A percentile compares a stretch with the other conserved stretches of the same genome.
Evolutionary conservation across 345 rosid genomes (phyloP).

Genomic region (Streptanthus diversifolius): DNA sequence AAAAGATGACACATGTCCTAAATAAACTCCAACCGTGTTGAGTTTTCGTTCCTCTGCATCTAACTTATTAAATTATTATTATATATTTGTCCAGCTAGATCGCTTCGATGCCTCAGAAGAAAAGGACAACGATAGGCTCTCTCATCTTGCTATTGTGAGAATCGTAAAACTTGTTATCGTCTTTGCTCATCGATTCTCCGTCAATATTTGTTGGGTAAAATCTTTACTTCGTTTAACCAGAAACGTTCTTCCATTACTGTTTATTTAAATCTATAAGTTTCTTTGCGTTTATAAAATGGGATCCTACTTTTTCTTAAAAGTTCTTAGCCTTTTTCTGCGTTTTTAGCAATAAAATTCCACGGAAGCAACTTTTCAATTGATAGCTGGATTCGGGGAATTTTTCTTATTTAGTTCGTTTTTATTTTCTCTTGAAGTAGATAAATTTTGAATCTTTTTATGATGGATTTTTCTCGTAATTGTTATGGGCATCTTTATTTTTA

Average conservation of each 20-base stretch:
- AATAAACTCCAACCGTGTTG: constrained; percentile 26
- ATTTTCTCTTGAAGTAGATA: background rate
- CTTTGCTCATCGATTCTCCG: constrained; percentile 9
- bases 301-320: constrained; percentile 20
- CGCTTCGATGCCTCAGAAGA: constrained; percentile 8
- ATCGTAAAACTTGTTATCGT: constrained; percentile 23
- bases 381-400: background rate
- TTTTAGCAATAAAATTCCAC: constrained; percentile 2
- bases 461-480: background rate
- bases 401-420: background rate
- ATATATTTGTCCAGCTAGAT: constrained; percentile 21
- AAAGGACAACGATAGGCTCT: background rate
- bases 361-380: constrained; percentile 5
- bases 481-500: background rate
- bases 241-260: background rate
- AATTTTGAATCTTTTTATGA: background rate
- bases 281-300: background rate
- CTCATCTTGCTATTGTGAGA: constrained; percentile 17
- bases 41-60: constrained; percentile 7
- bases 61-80: too few relatives aligned
- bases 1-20: background rate
- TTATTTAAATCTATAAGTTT: background rate
- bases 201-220: constrained; percentile 16
- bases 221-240: background rate
- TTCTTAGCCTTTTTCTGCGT: constrained; percentile 26